Base-by-base conservation (phyloP, 306 rosid genomes). In the Quercus alba region DNA sequence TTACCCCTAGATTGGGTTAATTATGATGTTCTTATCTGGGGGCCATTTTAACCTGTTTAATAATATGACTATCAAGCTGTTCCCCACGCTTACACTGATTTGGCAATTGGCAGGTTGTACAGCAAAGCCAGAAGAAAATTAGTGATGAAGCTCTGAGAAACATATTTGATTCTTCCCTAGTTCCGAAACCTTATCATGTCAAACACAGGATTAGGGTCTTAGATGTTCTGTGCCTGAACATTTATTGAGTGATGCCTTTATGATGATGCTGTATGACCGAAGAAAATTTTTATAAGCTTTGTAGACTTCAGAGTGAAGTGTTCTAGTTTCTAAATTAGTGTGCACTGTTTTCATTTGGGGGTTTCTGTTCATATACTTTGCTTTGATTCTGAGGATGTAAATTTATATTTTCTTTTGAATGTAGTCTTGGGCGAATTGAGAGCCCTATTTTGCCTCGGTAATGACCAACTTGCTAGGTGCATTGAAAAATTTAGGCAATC, bases 71-170 rank as follows among this genome's bases (percentile, higher is more conserved):
- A 18, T 66, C 46, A 15, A 35, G 15, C n/a, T 20, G 33, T 15
- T 31, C 41, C 21, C 25, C 41, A 31, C 35, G 31, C 58, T 41
- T 44, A 62, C 49, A 78, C 76, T 78, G 63, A 49, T 58, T 72
- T 75, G 81, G 80, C 25, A 35, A 57, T 82, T 80, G 76, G 84
- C 93, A 91, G 97, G 94, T 86, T 87, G 94, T 84, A 82, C 91
- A 85, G 88, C 90, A 76, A 88, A 81, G 86, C 75, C 77, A 51
- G 89, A 77, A 80, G 84, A 75, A 70, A 85, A 9, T 72, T 38
- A 70, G 75, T 55, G 75, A 46, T 70, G 64, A 81, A 81, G 78
- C 78, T 86, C 72, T 80, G 72, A 72, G 77, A 76, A 84, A 80
- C 83, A 54, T 72, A 54, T 85, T 85, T 74, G 64, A 54, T 80